Evolutionary conservation across 2,329 filamentous ascomycete genomes (phyloP), one percentile per base, ranked within the genome.

Genomic region (Dothistroma septosporum): DNA sequence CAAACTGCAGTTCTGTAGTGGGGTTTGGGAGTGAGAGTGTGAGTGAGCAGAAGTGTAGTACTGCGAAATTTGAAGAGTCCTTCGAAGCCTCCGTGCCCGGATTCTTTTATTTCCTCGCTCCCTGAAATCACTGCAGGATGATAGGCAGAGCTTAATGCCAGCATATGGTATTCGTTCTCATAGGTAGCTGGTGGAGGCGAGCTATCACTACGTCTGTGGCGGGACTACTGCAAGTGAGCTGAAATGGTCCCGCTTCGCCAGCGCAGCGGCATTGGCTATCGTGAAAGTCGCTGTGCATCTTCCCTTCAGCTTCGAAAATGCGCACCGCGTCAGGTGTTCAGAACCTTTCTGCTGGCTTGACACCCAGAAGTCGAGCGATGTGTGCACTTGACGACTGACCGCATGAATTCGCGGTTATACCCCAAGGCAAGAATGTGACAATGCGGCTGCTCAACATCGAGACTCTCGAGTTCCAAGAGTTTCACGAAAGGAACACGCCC

Each of bases 401-500:
- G 24, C 24, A 28, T 28, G 2, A 6, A 6, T 28, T 24, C 22
- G 9, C n/a, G 46, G 10, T 48, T 4, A 24, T 10, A 14, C 48
- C 48, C 22, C 12, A 16, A 33, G 2, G 33, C 33, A 16, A 37
- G 3, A 37, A 11, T 37, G 33, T 6, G 24, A 28, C 33, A 19
- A 58, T 61, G 61, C 47, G 55, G 19, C 50, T 64, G 31, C 52
- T 61, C 21, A 59, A 62, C 28, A 53, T 57, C 22, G 19, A 48
- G 41, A 60, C 57, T 8, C 41, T 62, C n/a, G 46, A 52, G 4
- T 60, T 60, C 24, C 16, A 44, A 41, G 44, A 53, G 9, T 62
- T 58, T 21, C 50, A 61, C 37, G 35, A 37, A 14, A 33, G 16
- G 11, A 46, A 21, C 46, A 55, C 53, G 28, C 59, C 56, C 9